Evolutionary conservation across 305 asterid species (phyloP).

Genomic region (Fraxinus xanthoxyloides): DNA sequence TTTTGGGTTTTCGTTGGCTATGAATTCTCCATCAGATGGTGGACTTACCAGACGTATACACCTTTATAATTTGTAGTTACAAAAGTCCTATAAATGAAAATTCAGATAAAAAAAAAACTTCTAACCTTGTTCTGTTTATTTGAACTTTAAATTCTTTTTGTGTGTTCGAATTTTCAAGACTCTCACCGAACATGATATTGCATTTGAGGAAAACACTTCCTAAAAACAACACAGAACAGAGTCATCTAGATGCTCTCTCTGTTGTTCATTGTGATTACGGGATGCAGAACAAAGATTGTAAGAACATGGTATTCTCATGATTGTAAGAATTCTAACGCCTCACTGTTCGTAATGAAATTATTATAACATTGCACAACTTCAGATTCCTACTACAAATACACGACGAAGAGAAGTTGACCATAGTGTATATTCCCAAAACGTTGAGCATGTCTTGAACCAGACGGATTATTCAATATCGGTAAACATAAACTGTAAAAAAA

Average conservation of each 20-base stretch:
- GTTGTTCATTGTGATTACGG: not conserved
- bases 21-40: not conserved
- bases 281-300: not conserved
- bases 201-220: not conserved
- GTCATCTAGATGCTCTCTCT: not conserved
- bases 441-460: not conserved
- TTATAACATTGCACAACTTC: not conserved
- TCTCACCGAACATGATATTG: not conserved
- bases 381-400: not conserved
- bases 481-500: not conserved
- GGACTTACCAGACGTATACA: not conserved
- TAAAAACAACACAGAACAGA: not conserved
- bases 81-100: not conserved
- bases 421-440: not conserved
- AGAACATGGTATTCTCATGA: not conserved
- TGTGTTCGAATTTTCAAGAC: not conserved
- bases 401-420: not conserved
- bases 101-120: not conserved
- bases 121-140: not conserved
- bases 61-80: not conserved
- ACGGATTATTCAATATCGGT: not conserved
- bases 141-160: not conserved
- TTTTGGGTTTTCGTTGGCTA: not conserved
- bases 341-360: not conserved
- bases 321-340: not conserved